Conservation (phyloP, 1,284 basidiomycete genomes). For the Ceratobasidium sp. region DNA sequence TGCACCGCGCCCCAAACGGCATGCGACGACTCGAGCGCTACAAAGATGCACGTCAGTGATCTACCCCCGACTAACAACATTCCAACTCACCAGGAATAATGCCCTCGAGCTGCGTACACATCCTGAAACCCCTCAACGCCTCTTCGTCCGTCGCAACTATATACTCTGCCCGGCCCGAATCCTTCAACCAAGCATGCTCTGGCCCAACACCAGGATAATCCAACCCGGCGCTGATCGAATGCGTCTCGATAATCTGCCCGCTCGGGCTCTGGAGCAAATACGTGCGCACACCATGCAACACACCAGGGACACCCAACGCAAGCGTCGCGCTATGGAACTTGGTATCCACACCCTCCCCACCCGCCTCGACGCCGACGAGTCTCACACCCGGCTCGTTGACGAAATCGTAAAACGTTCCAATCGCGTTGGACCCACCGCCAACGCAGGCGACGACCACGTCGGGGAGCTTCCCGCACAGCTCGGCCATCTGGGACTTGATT, state of each 20-base stretch:
- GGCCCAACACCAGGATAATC: slow-evolving; percentile 96
- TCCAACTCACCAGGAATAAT: slow-evolving; percentile 88
- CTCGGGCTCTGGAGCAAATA: slow-evolving; percentile 90
- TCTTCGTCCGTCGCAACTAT: slow-evolving; percentile 93
- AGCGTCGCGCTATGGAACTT: slow-evolving; percentile 92
- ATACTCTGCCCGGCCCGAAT: slow-evolving; percentile 93
- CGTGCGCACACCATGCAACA: slow-evolving; percentile 95
- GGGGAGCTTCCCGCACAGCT: slow-evolving; percentile 83
- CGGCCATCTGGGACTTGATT: slow-evolving; percentile 89
- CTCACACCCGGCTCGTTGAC: slow-evolving; percentile 85
- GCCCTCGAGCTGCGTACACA: slow-evolving; percentile 92
- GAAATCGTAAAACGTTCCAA: slow-evolving; percentile 96
- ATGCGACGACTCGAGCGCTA: slow-evolving; percentile 94
- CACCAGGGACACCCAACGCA: slow-evolving; percentile 88
- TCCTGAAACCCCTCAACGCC: slow-evolving; percentile 90
- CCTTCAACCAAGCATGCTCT: slow-evolving; percentile 97
- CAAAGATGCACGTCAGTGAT: slow-evolving; percentile 1
- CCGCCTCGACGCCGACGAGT: slow-evolving; percentile 94
- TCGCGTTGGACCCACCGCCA: slow-evolving; percentile 97
- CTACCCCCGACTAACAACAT: not conserved
- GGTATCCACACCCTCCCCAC: slow-evolving; percentile 92
- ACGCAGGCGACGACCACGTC: slow-evolving; percentile 97
- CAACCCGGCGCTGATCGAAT: slow-evolving; percentile 95
- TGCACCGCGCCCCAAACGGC: slow-evolving; percentile 93
- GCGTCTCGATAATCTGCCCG: slow-evolving; percentile 97